Percentiles rank a stretch among this genome's conserved stretches.
Conservation (phyloP, 1,284 basidiomycete genomes). For the Ustilago vetiveriae region DNA sequence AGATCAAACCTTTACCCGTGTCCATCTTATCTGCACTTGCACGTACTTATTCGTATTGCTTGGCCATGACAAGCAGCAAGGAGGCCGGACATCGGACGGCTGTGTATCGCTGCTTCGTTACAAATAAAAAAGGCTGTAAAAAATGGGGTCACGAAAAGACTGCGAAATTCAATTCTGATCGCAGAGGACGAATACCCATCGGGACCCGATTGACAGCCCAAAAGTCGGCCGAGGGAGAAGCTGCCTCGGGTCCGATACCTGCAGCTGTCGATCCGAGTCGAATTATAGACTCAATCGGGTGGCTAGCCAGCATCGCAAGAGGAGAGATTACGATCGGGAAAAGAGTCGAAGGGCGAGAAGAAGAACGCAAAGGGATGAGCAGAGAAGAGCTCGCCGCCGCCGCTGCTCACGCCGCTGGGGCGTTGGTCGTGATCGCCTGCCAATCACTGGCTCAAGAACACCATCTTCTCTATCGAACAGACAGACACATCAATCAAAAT, state of each 20-base stretch:
- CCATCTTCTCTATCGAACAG: conserved; percentile 26
- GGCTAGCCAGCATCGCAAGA: neutral
- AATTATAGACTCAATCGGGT: conserved; percentile 2
- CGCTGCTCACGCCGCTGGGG: neutral
- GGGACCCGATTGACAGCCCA: neutral
- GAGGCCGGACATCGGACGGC: no score
- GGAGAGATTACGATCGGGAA: neutral
- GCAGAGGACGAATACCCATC: no score
- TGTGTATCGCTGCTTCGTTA: no score
- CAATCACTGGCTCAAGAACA: conserved; percentile 10
- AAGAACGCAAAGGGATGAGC: neutral
- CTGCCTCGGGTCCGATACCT: conserved; percentile 2
- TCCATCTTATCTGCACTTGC: no score
- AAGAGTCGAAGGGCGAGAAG: neutral
- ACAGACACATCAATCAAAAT: conserved; percentile 30
- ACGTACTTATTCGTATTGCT: no score
- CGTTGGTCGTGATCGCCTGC: neutral
- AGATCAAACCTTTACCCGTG: no score
- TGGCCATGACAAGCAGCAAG: no score
- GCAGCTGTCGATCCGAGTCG: neutral
- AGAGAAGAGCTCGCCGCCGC: neutral
- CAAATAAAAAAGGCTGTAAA: no score
- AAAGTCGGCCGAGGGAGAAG: conserved; percentile 2
- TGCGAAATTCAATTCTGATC: no score
- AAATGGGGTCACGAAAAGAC: no score